Evolutionary conservation across 805 yeast genomes (phyloP), one percentile per base, ranked within the genome.

Genomic region (Nakazawaea sp.): DNA sequence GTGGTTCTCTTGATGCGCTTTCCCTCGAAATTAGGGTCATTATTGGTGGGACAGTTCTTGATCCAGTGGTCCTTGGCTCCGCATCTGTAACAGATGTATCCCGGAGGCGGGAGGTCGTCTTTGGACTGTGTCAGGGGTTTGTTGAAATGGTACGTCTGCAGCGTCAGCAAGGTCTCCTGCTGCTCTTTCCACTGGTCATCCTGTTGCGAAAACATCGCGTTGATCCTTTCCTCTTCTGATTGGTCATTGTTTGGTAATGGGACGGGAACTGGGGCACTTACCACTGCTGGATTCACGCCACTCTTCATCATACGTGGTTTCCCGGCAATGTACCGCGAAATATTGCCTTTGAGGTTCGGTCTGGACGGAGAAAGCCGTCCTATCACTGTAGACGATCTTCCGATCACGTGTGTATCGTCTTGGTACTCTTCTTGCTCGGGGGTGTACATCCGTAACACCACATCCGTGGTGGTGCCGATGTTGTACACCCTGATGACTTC

Each of bases 21-120:
- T 15, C 95, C 95, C 53, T 90, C 97, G 71, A 88, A 88, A 49
- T 78, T 84, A 2, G 96, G 96, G 59, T 90, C 97, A 30, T 75
- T 78, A 51, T 85, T 82, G 3, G 95, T 86, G 0, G 99, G 98
- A 65, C 99, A 92, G 50, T 88, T 86, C 53, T 83, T 84, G 42
- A 92, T 90, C 88, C 95, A 90, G 58, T 92, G 99, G 43, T 72
- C 74, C 58, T 87, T 85, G 20, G 84, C 86, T 34, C 97, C 97
- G 64, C 99, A 92, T 53, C 96, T 70, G 56, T 92, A 90, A 58
- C 99, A 92, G 55, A 90, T 82, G 51, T 92, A 92, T 1, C 95
- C 95, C 5, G 96, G 90, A 1, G 98, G 98, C 8, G 96, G 96
- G 5, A 75, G 70, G 46, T 81, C 89, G 40, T 86, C 95, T 46